Evolutionary conservation across 768 basidiomycete genomes (phyloP).

Genomic region (Dendrothele bispora): DNA sequence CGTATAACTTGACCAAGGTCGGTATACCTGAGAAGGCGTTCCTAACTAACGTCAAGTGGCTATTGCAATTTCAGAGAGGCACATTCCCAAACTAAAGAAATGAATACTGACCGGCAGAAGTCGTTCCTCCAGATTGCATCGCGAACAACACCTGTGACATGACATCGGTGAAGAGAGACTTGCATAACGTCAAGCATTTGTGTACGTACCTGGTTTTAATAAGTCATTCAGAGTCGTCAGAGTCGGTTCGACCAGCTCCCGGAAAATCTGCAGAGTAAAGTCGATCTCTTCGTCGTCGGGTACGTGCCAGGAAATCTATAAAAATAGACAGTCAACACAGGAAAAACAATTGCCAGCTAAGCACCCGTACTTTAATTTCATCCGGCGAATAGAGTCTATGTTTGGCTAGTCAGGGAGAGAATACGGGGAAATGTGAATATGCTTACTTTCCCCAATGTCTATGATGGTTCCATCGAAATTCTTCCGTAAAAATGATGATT

Average conservation of each 20-base stretch:
- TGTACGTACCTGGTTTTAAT: slow-evolving; percentile 47
- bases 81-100: not conserved
- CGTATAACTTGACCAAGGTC: slow-evolving; percentile 56
- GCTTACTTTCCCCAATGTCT: slow-evolving; percentile 80
- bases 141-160: slow-evolving; percentile 38
- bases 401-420: no score
- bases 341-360: not conserved
- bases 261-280: slow-evolving; percentile 71
- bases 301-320: slow-evolving; percentile 75
- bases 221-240: slow-evolving; percentile 55
- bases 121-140: slow-evolving; percentile 80
- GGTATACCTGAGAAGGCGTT: slow-evolving; percentile 77
- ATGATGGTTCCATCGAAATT: slow-evolving; percentile 70
- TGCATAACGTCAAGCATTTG: slow-evolving; percentile 1
- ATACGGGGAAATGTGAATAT: no score
- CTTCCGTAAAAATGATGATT: slow-evolving; percentile 40
- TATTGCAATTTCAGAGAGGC: slow-evolving; percentile 18
- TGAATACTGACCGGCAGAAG: slow-evolving; percentile 67
- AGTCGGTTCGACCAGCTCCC: slow-evolving; percentile 63
- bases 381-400: slow-evolving; percentile 66
- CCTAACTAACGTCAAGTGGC: slow-evolving; percentile 70
- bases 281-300: slow-evolving; percentile 70
- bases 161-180: not conserved
- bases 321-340: not conserved
- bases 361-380: slow-evolving; percentile 59